phyloP scores from a whole-genome alignment of 441 rosid species.

The Jatropha podagrica region DNA sequence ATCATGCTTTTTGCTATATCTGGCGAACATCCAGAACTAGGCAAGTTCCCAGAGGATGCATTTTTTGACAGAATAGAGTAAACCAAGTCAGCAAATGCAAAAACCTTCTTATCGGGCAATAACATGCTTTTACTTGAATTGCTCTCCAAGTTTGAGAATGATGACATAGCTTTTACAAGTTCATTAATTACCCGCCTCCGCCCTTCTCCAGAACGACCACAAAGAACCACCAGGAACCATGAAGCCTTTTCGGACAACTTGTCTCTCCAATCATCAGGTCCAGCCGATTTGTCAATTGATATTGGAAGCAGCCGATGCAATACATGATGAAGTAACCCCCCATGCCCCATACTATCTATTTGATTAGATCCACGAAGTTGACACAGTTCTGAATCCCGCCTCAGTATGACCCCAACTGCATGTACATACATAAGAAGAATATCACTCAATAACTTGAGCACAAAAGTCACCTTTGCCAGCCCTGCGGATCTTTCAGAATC shows the following conservation, averaged over 20 bases:
- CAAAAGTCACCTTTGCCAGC: slow-evolving; percentile 87
- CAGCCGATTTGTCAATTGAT: slow-evolving; percentile 63
- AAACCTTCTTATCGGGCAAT: slow-evolving; percentile 78
- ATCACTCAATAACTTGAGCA: slow-evolving; percentile 89
- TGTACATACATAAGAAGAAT: slow-evolving; percentile 86
- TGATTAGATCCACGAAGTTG: slow-evolving; percentile 70
- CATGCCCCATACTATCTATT: slow-evolving; percentile 49
- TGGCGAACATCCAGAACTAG: slow-evolving; percentile 87
- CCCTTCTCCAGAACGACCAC: slow-evolving; percentile 94
- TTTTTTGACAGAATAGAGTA: slow-evolving; percentile 87
- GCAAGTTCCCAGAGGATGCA: slow-evolving; percentile 76
- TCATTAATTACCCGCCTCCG: slow-evolving; percentile 84
- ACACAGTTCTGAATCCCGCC: slow-evolving; percentile 79
- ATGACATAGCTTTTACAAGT: slow-evolving; percentile 78
- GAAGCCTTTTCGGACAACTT: slow-evolving; percentile 93
- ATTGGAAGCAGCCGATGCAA: slow-evolving; percentile 80
- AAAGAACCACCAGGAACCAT: slow-evolving; percentile 86
- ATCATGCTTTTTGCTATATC: slow-evolving; percentile 98
- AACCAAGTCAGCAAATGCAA: slow-evolving; percentile 75
- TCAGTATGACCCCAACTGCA: slow-evolving; percentile 84
- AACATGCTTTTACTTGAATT: slow-evolving; percentile 55
- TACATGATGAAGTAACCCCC: slow-evolving; percentile 82
- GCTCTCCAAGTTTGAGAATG: slow-evolving; percentile 64
- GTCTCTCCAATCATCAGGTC: slow-evolving; percentile 90
- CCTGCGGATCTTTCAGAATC: slow-evolving; percentile 85